Percentiles rank a stretch among this genome's conserved stretches.
Evolutionary conservation across 257 asterid genomes (phyloP).

Genomic region (Solanum rostratum): DNA sequence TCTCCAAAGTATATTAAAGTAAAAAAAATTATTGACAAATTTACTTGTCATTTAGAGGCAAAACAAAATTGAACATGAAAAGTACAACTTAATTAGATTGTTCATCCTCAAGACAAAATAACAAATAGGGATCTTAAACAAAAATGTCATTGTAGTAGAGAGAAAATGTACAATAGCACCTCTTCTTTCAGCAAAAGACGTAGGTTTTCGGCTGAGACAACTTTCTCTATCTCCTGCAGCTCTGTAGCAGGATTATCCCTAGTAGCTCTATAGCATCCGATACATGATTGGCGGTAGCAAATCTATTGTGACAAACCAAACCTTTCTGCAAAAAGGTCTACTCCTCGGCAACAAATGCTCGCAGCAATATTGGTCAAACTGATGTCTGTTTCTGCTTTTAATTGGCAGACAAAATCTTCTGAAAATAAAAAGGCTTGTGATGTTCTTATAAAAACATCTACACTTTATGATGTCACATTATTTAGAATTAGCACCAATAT

Average conservation of each 20-base stretch:
- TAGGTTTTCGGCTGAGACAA: conserved; percentile 48
- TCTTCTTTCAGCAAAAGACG: conserved; percentile 81
- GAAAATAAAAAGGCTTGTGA: conserved; percentile 41
- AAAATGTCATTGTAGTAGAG: background rate
- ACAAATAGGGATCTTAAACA: background rate
- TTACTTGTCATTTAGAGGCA: no score
- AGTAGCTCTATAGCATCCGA: no score
- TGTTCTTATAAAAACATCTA: conserved; percentile 64
- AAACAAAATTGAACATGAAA: no score
- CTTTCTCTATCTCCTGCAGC: conserved; percentile 52
- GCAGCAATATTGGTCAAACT: conserved; percentile 59
- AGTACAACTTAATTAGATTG: no score
- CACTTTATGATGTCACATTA: no score
- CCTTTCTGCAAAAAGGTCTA: conserved; percentile 56
- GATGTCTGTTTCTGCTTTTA: conserved; percentile 13
- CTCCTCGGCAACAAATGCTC: conserved; percentile 78
- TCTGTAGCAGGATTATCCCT: no score
- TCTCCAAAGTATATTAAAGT: no score
- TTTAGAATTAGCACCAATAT: no score
- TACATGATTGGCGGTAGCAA: conserved; percentile 63
- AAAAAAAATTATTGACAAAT: no score
- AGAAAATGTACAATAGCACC: conserved; percentile 31
- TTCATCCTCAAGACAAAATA: background rate
- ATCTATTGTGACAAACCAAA: conserved; percentile 29
- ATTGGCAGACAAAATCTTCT: conserved; percentile 26